Evolutionary conservation across 352 stramenopile genomes (phyloP), one percentile per base, ranked within the genome.

Genomic region (Thraustochytrium striatum): DNA sequence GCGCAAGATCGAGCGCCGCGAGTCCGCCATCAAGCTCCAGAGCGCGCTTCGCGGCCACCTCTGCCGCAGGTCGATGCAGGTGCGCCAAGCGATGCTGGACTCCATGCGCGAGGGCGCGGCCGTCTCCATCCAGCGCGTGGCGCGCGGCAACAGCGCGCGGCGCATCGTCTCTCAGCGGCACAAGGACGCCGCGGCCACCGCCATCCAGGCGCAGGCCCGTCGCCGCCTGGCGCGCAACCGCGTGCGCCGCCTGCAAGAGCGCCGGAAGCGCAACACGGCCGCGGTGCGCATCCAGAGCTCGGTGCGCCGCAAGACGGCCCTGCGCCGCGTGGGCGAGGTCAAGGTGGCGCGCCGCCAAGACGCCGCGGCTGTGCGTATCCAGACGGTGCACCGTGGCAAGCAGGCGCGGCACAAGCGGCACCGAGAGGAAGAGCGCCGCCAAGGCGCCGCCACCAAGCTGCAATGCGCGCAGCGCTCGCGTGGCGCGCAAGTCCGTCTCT

Each of bases 11-110:
- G 65, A 75, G 32, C 44, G 52, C 21, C 11, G 58, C 7, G 28
- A 75, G 43, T 58, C 65, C 7, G 65, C 35, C 19, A 43, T 41
- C 50, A 61, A 58, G 25, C 52, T 75, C 0, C 65, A 75, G 36
- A 38, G 32, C 7, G 52, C 65, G 3, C 43, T 36, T 28, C 44
- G 65, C 32, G 65, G 65, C 11, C 65, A 75, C 25, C 3, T 28
- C 19, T 13, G 19, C 7, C 65, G 65, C 44, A 72, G 36, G 52
- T 30, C 28, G 43, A 28, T 5, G 5, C 5, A 47, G 39, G 5
- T 47, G 39, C 39, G 5, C 39, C 13, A 5, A 13, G 39, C 39
- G 39, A 5, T 47, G 39, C 39, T 13, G 39, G 5, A 47, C 39
- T 47, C 39, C 13, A 47, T 47, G 39, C 39, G 39, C 39, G 39